These are phyloP conservation scores for Tricharina praecox DNA, from an alignment of 495 filamentous ascomycete genomes.

Conservation along the genomic window DNA sequence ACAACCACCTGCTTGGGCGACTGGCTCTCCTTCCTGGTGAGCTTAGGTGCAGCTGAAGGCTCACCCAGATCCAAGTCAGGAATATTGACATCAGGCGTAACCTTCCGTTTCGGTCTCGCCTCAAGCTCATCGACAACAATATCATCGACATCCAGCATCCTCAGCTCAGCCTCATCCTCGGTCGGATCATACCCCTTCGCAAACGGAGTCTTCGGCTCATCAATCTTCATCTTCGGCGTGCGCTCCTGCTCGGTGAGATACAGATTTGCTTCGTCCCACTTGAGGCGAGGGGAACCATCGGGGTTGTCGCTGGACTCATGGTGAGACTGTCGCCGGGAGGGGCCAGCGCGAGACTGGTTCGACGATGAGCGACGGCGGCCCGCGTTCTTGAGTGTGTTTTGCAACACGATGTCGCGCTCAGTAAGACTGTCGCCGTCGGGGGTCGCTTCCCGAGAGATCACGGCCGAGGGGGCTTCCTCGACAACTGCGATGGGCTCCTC, in stretches of 20 bases:
- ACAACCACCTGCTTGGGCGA: constrained; percentile 56
- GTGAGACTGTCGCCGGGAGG: constrained; percentile 55
- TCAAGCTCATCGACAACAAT: constrained; percentile 60
- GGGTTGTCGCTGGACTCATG: constrained; percentile 30
- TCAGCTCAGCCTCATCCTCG: constrained; percentile 65
- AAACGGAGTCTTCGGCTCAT: constrained; percentile 94
- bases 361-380: constrained; percentile 77
- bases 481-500: constrained; percentile 18
- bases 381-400: constrained; percentile 88
- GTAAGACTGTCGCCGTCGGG: not conserved
- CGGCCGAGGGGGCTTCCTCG: constrained; percentile 30
- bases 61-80: constrained; percentile 88
- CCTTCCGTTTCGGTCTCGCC: constrained; percentile 27
- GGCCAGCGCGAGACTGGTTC: constrained; percentile 32
- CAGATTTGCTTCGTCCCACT: constrained; percentile 96
- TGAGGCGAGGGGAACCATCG: constrained; percentile 42
- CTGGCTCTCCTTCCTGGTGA: constrained; percentile 30
- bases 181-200: constrained; percentile 76
- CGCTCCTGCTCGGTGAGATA: constrained; percentile 93
- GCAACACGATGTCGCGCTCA: constrained; percentile 53
- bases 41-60: constrained; percentile 39
- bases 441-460: constrained; percentile 43
- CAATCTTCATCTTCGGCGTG: constrained; percentile 93
- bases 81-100: constrained; percentile 54
- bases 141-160: constrained; percentile 39